These are phyloP conservation scores for Umbelopsis sp. DNA, from an alignment of 371 early-diverging fungal species.

Conservation along the genomic window DNA sequence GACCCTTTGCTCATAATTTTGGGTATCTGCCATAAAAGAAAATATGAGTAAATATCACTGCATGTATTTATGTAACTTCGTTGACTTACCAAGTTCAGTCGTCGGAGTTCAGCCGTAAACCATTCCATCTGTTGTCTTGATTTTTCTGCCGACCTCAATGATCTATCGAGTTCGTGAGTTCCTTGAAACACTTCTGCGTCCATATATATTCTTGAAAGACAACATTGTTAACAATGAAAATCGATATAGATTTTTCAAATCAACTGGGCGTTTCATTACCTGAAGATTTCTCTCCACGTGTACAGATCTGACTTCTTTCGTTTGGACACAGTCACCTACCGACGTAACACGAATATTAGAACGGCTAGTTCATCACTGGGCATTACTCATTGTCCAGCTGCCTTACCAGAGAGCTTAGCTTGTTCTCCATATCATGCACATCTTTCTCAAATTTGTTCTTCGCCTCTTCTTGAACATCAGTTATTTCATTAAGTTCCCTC, in stretches of 20 bases:
- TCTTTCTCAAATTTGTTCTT: conserved; percentile 46
- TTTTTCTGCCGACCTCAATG: conserved; percentile 51
- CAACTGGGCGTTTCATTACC: neutral
- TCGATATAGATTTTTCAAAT: no score
- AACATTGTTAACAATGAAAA: neutral
- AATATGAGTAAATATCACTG: neutral
- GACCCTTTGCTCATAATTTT: conserved; percentile 48
- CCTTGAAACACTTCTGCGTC: conserved; percentile 73
- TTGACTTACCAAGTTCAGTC: conserved; percentile 37
- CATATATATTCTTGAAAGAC: conserved; percentile 54
- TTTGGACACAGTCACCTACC: conserved; percentile 40
- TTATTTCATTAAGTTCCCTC: conserved; percentile 50
- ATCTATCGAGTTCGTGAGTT: conserved; percentile 48
- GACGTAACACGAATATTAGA: neutral
- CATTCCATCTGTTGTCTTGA: conserved; percentile 62
- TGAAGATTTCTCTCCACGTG: conserved; percentile 73
- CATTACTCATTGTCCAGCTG: neutral
- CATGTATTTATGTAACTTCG: neutral
- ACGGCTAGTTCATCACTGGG: neutral
- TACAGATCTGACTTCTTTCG: conserved; percentile 70
- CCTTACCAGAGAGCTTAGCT: conserved; percentile 51
- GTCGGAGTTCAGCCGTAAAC: conserved; percentile 57
- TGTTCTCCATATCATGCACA: conserved; percentile 46
- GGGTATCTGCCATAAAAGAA: conserved; percentile 18
- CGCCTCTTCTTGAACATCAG: conserved; percentile 41